Evolutionary conservation across 2,329 filamentous ascomycete species (phyloP).

Genomic region (Alternaria rosae): DNA sequence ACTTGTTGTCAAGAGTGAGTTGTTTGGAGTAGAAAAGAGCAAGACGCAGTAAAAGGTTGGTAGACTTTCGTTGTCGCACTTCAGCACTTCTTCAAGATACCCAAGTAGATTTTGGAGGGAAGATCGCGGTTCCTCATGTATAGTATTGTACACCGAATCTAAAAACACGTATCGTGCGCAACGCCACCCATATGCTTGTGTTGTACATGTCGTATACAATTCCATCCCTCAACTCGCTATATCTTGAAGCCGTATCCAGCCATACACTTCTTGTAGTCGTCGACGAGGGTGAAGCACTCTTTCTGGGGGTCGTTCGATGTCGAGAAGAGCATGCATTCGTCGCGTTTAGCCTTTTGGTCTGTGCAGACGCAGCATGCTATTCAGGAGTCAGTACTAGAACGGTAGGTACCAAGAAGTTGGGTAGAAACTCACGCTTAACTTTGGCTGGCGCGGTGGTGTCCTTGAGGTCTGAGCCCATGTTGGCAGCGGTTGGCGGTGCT

Average conservation of each 20-base stretch:
- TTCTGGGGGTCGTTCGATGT: conserved; percentile 79
- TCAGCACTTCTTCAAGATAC: conserved; percentile 27
- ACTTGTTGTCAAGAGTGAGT: conserved; percentile 66
- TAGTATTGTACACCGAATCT: conserved; percentile 30
- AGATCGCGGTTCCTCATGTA: conserved; percentile 35
- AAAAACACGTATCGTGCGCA: conserved; percentile 32
- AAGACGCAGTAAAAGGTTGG: conserved; percentile 49
- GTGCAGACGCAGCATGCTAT: conserved; percentile 97
- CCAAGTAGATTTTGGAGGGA: conserved; percentile 33
- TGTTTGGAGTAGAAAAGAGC: conserved; percentile 45
- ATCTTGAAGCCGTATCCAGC: conserved; percentile 86
- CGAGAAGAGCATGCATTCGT: conserved; percentile 99
- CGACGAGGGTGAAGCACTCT: conserved; percentile 83
- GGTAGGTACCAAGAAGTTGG: neutral
- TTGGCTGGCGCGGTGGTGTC: conserved; percentile 50
- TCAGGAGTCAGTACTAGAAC: neutral
- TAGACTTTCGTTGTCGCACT: neutral
- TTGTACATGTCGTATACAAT: conserved; percentile 46
- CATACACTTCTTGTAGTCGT: conserved; percentile 92
- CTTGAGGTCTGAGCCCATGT: conserved; percentile 57
- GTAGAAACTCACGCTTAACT: conserved; percentile 45
- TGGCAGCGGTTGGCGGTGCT: conserved; percentile 50
- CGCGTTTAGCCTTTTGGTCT: conserved; percentile 87
- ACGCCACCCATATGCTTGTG: conserved; percentile 43
- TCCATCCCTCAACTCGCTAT: conserved; percentile 19